Conservation (phyloP, 2,329 filamentous ascomycete genomes). For the Metarhizium humberi region DNA sequence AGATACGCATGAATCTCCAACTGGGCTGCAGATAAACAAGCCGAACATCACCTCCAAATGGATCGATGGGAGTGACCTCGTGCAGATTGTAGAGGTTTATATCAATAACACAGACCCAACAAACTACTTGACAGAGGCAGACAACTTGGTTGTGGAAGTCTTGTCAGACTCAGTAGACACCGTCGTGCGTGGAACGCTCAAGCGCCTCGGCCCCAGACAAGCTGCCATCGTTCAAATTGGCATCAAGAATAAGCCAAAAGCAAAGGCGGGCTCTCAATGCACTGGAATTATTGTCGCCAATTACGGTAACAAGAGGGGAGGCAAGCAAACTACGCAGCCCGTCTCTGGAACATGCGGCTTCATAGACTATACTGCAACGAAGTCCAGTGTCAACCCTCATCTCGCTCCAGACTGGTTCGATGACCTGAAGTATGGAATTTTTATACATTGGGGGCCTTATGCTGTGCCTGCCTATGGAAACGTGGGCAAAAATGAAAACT, state of each 20-base stretch:
- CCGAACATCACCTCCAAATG: background rate
- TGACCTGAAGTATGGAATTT: constrained; percentile 47
- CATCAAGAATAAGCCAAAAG: constrained; percentile 3
- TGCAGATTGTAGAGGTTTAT: constrained; percentile 5
- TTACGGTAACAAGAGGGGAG: background rate
- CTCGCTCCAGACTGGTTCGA: constrained; percentile 34
- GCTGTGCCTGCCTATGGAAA: constrained; percentile 44
- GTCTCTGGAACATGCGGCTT: constrained; percentile 2
- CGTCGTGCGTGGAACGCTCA: constrained; percentile 1
- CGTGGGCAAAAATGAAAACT: no score
- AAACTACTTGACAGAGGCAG: background rate
- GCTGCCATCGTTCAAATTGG: constrained; percentile 4
- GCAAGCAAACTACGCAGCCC: background rate
- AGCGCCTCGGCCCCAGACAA: constrained; percentile 4
- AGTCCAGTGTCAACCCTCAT: background rate
- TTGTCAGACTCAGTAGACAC: constrained; percentile 1
- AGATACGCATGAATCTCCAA: background rate
- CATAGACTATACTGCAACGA: background rate
- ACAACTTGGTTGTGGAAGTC: constrained; percentile 3
- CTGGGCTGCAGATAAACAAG: background rate
- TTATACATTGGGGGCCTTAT: constrained; percentile 51
- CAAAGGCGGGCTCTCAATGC: constrained; percentile 1
- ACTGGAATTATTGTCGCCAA: background rate
- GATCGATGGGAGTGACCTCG: background rate
- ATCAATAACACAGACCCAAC: constrained; percentile 2